phyloP scores from a whole-genome alignment of 2,329 filamentous ascomycete genomes.

The Chaetothyriales sp. region DNA sequence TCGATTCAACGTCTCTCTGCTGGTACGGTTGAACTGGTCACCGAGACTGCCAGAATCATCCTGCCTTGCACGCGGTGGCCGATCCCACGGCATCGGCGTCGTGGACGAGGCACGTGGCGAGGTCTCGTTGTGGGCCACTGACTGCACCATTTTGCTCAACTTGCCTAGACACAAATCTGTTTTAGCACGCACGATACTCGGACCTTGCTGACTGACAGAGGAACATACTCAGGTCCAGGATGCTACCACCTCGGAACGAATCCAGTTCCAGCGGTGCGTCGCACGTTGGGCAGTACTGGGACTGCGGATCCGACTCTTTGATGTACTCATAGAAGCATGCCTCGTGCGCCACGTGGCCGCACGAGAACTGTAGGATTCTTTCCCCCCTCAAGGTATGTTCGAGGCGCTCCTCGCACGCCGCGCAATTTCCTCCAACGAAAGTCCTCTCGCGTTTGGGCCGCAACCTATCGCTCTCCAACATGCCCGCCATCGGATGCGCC shows the following conservation, averaged over 20 bases:
- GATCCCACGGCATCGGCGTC: constrained; percentile 50
- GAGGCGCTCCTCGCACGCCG: constrained; percentile 89
- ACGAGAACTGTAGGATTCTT: constrained; percentile 88
- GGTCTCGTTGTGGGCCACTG: constrained; percentile 56
- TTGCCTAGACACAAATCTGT: constrained; percentile 50
- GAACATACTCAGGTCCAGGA: constrained; percentile 69
- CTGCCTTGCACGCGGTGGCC: constrained; percentile 22
- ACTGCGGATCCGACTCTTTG: constrained; percentile 61
- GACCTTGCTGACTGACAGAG: constrained; percentile 1
- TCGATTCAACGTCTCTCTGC: constrained; percentile 22
- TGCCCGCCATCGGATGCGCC: constrained; percentile 40
- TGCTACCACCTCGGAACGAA: constrained; percentile 82
- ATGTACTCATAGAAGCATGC: constrained; percentile 99
- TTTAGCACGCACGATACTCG: background rate
- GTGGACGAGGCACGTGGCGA: constrained; percentile 36
- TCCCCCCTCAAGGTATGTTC: constrained; percentile 92
- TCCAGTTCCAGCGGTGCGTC: constrained; percentile 84
- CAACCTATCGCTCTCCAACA: constrained; percentile 62
- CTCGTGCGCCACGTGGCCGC: constrained; percentile 92
- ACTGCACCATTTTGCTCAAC: constrained; percentile 82
- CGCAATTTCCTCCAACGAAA: constrained; percentile 87
- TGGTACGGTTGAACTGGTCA: constrained; percentile 6
- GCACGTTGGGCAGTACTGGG: constrained; percentile 86
- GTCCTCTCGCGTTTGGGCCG: constrained; percentile 78
- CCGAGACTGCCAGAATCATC: constrained; percentile 16